These are phyloP conservation scores for Russula sp. DNA, from an alignment of 768 basidiomycete genomes.

Conservation along the genomic window DNA sequence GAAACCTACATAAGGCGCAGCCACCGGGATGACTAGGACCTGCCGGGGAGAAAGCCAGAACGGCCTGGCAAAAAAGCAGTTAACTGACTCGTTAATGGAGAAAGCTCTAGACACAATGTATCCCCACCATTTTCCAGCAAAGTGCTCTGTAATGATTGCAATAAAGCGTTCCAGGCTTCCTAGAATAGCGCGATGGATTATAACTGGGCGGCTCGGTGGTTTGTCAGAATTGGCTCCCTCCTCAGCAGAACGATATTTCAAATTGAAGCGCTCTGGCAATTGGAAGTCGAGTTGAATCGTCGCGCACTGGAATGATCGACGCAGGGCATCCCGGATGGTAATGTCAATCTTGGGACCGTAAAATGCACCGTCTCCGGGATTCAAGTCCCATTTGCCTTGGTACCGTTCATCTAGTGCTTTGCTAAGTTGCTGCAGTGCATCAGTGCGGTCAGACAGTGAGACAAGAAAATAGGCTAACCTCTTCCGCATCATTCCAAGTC, in stretches of 20 bases:
- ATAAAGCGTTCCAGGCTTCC: conserved; percentile 95
- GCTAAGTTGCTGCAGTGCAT: conserved; percentile 64
- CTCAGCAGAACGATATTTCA: conserved; percentile 82
- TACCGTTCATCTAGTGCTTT: conserved; percentile 81
- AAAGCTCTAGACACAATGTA: neutral
- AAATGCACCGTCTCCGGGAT: conserved; percentile 97
- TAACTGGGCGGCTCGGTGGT: conserved; percentile 77
- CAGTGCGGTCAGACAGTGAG: neutral
- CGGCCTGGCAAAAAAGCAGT: conserved; percentile 55
- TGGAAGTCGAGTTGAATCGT: conserved; percentile 99
- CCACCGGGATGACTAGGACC: conserved; percentile 91
- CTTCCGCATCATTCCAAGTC: conserved; percentile 89
- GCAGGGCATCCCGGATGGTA: conserved; percentile 88
- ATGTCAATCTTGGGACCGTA: conserved; percentile 99
- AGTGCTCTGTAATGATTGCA: conserved; percentile 95
- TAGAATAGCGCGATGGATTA: conserved; percentile 96
- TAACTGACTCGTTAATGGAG: neutral
- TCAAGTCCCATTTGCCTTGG: conserved; percentile 86
- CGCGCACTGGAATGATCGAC: conserved; percentile 94
- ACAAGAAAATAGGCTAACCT: conserved; percentile 43
- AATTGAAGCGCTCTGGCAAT: conserved; percentile 92
- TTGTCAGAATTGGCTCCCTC: conserved; percentile 57
- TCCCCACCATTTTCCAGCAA: conserved; percentile 89
- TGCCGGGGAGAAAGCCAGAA: conserved; percentile 99
- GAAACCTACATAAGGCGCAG: conserved; percentile 74